A percentile compares a stretch with the other conserved stretches of the same genome.
Conservation (phyloP, 2,329 filamentous ascomycete species). For the Penicillium hordei region DNA sequence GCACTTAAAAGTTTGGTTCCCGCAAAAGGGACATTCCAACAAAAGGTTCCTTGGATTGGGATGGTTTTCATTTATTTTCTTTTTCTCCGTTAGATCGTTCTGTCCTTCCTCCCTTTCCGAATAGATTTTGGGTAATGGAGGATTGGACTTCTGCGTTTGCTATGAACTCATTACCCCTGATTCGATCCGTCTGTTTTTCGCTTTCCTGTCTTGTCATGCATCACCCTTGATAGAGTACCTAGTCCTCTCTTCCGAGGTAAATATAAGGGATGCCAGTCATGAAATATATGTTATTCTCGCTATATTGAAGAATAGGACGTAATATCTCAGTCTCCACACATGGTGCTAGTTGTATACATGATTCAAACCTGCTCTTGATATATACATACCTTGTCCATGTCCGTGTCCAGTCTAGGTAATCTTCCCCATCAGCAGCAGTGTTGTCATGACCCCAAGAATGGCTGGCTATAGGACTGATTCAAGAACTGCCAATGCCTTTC, state of each 20-base stretch:
- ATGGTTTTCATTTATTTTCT: constrained; percentile 12
- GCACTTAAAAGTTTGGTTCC: constrained; percentile 21
- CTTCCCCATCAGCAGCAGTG: too few species aligned
- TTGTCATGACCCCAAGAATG: neutral
- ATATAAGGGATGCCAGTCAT: constrained; percentile 10
- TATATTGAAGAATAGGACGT: neutral
- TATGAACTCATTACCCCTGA: constrained; percentile 12
- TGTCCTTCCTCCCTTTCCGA: neutral
- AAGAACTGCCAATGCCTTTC: neutral
- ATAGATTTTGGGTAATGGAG: constrained; percentile 4
- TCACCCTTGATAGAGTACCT: constrained; percentile 11
- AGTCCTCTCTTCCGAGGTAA: constrained; percentile 9
- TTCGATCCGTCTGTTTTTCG: constrained; percentile 6
- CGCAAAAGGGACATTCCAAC: constrained; percentile 4
- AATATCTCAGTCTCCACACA: neutral
- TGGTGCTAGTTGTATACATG: neutral
- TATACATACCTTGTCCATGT: too few species aligned
- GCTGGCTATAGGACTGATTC: too few species aligned
- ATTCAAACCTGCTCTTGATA: neutral
- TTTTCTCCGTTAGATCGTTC: constrained; percentile 12
- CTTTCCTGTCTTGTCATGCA: constrained; percentile 7
- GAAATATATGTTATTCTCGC: neutral
- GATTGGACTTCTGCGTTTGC: constrained; percentile 8
- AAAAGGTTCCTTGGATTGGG: constrained; percentile 14
- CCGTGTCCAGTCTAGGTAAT: too few species aligned